Percentiles rank a stretch among this genome's conserved stretches.
Conservation (phyloP, 2,329 filamentous ascomycete genomes). For the Didymella pinodella region DNA sequence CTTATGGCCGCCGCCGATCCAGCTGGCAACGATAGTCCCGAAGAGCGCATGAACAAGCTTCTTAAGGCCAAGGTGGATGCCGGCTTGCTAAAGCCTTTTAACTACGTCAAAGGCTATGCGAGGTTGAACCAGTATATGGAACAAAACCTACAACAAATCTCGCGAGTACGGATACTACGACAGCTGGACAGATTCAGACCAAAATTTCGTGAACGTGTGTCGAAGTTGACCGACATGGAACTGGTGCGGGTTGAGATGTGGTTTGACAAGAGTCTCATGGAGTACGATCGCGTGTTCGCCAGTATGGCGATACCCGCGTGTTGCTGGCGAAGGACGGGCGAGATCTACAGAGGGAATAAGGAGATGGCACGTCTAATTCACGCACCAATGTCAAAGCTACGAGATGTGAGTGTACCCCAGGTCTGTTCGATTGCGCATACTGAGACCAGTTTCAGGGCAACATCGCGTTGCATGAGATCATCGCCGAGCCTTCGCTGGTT, state of each 20-base stretch:
- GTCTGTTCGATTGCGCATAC: neutral
- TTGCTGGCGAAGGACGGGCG: conserved; percentile 94
- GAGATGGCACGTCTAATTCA: conserved; percentile 98
- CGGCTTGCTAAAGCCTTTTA: conserved; percentile 93
- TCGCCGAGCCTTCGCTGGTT: conserved; percentile 92
- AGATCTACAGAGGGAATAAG: conserved; percentile 97
- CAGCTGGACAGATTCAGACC: conserved; percentile 93
- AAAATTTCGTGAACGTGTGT: conserved; percentile 94
- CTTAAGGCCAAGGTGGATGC: conserved; percentile 96
- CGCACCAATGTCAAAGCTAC: conserved; percentile 86
- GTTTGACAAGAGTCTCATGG: conserved; percentile 96
- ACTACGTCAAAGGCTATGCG: conserved; percentile 96
- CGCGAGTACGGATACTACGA: conserved; percentile 88
- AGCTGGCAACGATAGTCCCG: conserved; percentile 81
- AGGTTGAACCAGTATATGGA: conserved; percentile 92
- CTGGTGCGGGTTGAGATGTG: conserved; percentile 97
- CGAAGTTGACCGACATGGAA: conserved; percentile 90
- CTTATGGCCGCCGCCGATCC: conserved; percentile 97
- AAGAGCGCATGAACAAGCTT: conserved; percentile 94
- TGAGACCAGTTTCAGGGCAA: conserved; percentile 73
- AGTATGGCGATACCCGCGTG: conserved; percentile 99
- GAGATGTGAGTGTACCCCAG: conserved; percentile 73
- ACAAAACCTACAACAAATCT: conserved; percentile 79
- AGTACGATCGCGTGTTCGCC: conserved; percentile 97
- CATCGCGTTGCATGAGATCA: conserved; percentile 92